phyloP scores from a whole-genome alignment of 2,329 filamentous ascomycete genomes.

The Aureobasidium sp. region DNA sequence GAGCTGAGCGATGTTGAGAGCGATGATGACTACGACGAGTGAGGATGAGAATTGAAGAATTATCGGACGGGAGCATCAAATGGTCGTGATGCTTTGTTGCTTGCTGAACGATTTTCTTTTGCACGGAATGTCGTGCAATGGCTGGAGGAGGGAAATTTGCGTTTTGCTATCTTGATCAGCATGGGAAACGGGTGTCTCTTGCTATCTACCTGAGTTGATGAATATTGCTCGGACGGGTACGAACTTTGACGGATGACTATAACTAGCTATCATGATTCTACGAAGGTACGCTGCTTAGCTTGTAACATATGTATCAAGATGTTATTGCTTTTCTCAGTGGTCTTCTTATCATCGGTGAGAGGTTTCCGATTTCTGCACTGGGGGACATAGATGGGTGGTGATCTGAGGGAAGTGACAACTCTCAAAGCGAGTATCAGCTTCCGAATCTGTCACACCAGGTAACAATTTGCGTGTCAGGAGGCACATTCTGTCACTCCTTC shows the following conservation, averaged over 20 bases:
- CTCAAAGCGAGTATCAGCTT: neutral
- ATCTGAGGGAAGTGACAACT: neutral
- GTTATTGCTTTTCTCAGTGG: neutral
- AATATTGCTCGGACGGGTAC: neutral
- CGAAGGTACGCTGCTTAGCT: neutral
- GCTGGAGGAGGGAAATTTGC: neutral
- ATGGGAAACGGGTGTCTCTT: neutral
- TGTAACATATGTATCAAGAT: neutral
- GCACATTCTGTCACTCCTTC: neutral
- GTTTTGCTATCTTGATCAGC: neutral
- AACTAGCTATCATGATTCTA: neutral
- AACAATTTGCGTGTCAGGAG: neutral
- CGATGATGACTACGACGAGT: slow-evolving; percentile 11
- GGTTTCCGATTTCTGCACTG: too few species aligned
- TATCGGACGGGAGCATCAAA: neutral
- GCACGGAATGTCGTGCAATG: neutral
- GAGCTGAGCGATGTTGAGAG: neutral
- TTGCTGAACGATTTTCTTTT: neutral
- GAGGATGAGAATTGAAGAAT: neutral
- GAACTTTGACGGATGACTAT: neutral
- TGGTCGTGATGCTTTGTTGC: neutral
- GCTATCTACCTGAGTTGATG: neutral
- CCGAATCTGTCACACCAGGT: neutral
- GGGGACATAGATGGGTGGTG: neutral
- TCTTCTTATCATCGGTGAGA: too few species aligned